A percentile compares a stretch with the other conserved stretches of the same genome.
Evolutionary conservation across 768 basidiomycete species (phyloP).

Genomic region (Melanogaster broomeanus): DNA sequence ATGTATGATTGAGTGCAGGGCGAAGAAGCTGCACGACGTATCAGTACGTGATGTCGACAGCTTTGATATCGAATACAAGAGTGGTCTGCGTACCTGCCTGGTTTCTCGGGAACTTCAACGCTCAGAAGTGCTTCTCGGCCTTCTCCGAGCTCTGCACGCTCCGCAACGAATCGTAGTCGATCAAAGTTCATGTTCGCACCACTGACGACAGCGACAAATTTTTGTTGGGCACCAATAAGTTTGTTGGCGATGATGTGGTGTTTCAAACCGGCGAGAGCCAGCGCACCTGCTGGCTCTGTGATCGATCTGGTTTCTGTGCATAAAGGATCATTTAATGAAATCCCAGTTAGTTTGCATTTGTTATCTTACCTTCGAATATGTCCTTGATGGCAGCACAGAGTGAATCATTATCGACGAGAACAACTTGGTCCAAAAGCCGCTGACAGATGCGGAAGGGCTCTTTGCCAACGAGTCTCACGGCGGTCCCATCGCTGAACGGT

Average conservation of each 20-base stretch:
- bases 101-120: slow-evolving; percentile 91
- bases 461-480: slow-evolving; percentile 92
- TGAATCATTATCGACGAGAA: slow-evolving; percentile 91
- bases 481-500: slow-evolving; percentile 96
- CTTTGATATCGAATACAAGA: background rate
- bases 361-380: slow-evolving; percentile 84
- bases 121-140: slow-evolving; percentile 91
- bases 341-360: background rate
- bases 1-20: slow-evolving; percentile 83
- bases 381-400: slow-evolving; percentile 99
- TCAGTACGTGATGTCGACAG: background rate
- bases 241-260: slow-evolving; percentile 80
- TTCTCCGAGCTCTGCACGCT: slow-evolving; percentile 96
- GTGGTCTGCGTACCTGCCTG: slow-evolving; percentile 69
- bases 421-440: slow-evolving; percentile 76
- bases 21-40: slow-evolving; percentile 66
- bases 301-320: slow-evolving; percentile 83
- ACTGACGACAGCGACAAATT: slow-evolving; percentile 89
- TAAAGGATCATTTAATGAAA: background rate
- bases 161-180: slow-evolving; percentile 94
- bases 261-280: slow-evolving; percentile 91
- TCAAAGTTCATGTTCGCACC: slow-evolving; percentile 99
- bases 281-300: slow-evolving; percentile 94
- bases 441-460: slow-evolving; percentile 94
- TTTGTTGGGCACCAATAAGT: slow-evolving; percentile 80